Base-by-base conservation (phyloP, 1,139 yeast genomes). In the Magnusiomyces magnusii region DNA sequence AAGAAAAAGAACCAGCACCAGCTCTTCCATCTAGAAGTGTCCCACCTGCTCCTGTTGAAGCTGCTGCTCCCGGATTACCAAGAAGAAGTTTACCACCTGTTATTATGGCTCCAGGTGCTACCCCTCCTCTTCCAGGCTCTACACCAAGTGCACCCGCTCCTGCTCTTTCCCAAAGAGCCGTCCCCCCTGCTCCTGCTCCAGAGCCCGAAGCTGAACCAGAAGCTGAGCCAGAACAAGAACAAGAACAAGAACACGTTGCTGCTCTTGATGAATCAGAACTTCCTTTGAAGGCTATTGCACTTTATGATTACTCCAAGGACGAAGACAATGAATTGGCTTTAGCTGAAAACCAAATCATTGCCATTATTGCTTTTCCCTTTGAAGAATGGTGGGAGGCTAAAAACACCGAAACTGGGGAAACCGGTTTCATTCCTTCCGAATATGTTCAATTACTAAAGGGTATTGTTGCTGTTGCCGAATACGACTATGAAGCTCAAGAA, bases 401-500 rank as follows among this genome's bases (percentile, higher is more conserved):
- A 62, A 85, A 86, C 69, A 31, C 13, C 36, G 67, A 80, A 7
- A 72, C 70, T 52, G 81, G 86, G 23, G 87, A 86, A 47, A 82
- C 78, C 62, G 95, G 95, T 19, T 76, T 87, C 62, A 87, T 87
- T 82, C 95, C 95, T 24, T 78, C 89, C 10, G 77, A 85, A 42
- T 87, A 84, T 66, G 95, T 87, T 53, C 76, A 75, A 39, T 56
- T 58, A 19, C 34, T 66, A 63, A 47, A 68, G 15, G 77, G 77
- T 1, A 81, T 82, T 28, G 72, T 80, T 58, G 97, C 96, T 2
- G 75, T 81, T 60, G 96, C 97, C 1, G 88, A 85, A 66, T 90
- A 83, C 71, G 95, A 87, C 68, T 90, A 91, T 71, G 95, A 86
- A 58, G 96, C 95, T 25, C 85, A 85, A 44, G 97, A 92, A 72